phyloP scores from a whole-genome alignment of 2,329 filamentous ascomycete species.

The Cadophora sp. region DNA sequence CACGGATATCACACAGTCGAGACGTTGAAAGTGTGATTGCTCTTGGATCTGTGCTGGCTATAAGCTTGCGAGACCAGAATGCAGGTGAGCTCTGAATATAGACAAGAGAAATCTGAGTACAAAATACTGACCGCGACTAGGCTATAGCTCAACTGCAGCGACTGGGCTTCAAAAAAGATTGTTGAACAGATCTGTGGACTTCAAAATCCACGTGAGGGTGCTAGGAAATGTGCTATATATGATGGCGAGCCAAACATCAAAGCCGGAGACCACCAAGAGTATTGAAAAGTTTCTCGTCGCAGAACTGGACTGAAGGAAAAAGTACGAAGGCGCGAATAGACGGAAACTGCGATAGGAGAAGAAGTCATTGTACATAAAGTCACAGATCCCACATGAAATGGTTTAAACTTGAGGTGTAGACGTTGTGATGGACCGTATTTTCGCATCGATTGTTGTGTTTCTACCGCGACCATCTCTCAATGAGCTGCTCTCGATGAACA shows the following conservation, averaged over 20 bases:
- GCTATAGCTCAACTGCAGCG: slow-evolving; percentile 46
- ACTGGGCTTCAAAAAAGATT: slow-evolving; percentile 51
- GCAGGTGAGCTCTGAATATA: slow-evolving; percentile 41
- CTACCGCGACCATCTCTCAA: slow-evolving; percentile 49
- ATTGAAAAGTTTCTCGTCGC: slow-evolving; percentile 33
- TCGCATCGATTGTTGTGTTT: neutral
- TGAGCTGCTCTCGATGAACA: slow-evolving; percentile 56
- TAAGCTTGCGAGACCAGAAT: slow-evolving; percentile 55
- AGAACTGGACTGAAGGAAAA: slow-evolving; percentile 18
- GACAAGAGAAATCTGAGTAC: neutral
- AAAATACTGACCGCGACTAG: slow-evolving; percentile 22
- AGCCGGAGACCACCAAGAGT: slow-evolving; percentile 35
- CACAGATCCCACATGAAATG: neutral
- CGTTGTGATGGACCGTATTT: neutral
- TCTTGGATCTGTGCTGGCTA: slow-evolving; percentile 75
- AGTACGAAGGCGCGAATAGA: neutral
- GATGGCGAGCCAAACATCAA: slow-evolving; percentile 58
- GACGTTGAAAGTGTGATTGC: slow-evolving; percentile 72
- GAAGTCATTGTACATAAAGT: neutral
- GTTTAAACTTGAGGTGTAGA: neutral
- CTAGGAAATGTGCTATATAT: slow-evolving; percentile 65
- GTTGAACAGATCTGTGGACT: slow-evolving; percentile 30
- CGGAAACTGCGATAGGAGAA: neutral
- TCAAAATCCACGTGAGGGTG: slow-evolving; percentile 59
- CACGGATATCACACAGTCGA: slow-evolving; percentile 59